These are phyloP conservation scores for Aspergillus sp. DNA, from an alignment of 2,329 filamentous ascomycete genomes.

Conservation along the genomic window DNA sequence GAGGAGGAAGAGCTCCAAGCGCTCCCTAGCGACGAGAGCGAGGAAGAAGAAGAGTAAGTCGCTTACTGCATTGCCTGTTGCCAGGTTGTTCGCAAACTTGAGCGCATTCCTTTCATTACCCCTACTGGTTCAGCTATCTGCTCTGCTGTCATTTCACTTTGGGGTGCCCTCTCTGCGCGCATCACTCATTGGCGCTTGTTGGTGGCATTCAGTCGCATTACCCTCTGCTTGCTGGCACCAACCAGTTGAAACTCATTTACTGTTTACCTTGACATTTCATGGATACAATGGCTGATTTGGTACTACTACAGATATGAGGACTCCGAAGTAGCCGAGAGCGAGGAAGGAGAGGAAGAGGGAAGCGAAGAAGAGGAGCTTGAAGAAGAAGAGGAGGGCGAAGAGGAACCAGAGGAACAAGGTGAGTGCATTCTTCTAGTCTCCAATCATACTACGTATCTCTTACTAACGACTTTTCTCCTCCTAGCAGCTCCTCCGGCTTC, in stretches of 20 bases:
- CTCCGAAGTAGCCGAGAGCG: constrained; percentile 27
- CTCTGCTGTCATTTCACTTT: neutral
- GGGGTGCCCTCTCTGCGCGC: neutral
- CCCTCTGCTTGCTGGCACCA: too few species aligned
- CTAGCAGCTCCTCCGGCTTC: constrained; percentile 27
- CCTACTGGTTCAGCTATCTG: neutral
- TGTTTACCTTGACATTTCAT: neutral
- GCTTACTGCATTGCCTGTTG: neutral
- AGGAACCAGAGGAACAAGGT: constrained; percentile 28
- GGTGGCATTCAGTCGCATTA: neutral
- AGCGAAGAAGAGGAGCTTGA: constrained; percentile 30
- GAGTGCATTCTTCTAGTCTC: neutral
- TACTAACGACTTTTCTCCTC: neutral
- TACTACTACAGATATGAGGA: constrained; percentile 36
- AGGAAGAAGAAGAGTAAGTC: constrained; percentile 54
- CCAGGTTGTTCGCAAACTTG: neutral
- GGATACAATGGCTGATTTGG: neutral
- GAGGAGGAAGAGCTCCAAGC: constrained; percentile 51
- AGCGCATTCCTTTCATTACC: neutral
- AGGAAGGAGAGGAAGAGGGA: constrained; percentile 29
- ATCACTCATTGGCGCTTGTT: neutral
- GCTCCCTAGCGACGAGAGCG: constrained; percentile 52
- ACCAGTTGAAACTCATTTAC: neutral
- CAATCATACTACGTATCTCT: neutral
- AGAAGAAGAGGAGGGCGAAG: constrained; percentile 31